These are phyloP conservation scores for Aschersonia sp. DNA, from an alignment of 2,329 filamentous ascomycete species.

Conservation along the genomic window DNA sequence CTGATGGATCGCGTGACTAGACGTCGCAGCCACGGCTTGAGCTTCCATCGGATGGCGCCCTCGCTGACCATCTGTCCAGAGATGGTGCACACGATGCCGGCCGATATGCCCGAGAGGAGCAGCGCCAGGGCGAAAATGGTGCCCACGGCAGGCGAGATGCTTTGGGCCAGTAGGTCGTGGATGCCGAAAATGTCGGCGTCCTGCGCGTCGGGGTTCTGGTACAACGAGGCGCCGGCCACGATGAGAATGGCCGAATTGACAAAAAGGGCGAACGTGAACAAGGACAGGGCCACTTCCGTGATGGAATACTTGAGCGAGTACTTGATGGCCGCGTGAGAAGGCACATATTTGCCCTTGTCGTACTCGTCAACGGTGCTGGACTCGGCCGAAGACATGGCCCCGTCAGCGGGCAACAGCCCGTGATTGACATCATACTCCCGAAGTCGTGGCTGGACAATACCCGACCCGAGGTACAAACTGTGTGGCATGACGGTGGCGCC, in stretches of 20 bases:
- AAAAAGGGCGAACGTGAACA: conserved; percentile 74
- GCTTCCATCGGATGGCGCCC: conserved; percentile 61
- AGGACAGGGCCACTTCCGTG: conserved; percentile 52
- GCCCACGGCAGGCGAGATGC: conserved; percentile 61
- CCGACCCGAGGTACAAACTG: conserved; percentile 53
- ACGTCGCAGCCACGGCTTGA: conserved; percentile 66
- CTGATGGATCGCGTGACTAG: conserved; percentile 67
- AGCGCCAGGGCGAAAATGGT: conserved; percentile 75
- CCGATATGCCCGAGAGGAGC: conserved; percentile 65
- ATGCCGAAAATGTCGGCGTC: conserved; percentile 75
- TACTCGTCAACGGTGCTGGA: conserved; percentile 12
- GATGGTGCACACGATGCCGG: conserved; percentile 81
- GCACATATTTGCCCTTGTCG: conserved; percentile 49
- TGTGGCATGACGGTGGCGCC: conserved; percentile 66
- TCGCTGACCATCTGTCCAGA: conserved; percentile 82
- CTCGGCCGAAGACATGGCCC: conserved; percentile 12
- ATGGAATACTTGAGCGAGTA: conserved; percentile 63
- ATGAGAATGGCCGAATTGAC: conserved; percentile 76
- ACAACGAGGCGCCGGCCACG: conserved; percentile 65
- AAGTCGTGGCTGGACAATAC: conserved; percentile 53
- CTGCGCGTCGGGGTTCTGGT: conserved; percentile 42
- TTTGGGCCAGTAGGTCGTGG: conserved; percentile 53
- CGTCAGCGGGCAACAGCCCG: conserved; percentile 29
- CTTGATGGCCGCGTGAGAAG: conserved; percentile 58
- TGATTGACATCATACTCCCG: conserved; percentile 46